phyloP scores from a whole-genome alignment of 2,329 filamentous ascomycete genomes.

The Alternaria arbusti region DNA sequence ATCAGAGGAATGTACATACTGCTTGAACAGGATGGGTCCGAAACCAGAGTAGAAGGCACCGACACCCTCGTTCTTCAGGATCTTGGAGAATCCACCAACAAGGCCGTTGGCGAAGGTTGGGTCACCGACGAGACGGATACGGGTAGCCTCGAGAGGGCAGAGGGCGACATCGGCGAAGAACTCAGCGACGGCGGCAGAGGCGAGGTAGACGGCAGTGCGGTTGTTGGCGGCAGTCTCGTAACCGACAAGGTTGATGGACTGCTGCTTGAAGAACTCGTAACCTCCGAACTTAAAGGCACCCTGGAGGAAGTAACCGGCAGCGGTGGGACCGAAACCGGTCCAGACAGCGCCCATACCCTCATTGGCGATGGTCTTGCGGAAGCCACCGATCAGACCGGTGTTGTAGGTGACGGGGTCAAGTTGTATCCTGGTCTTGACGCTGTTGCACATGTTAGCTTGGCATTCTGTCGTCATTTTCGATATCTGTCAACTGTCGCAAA shows the following conservation, averaged over 20 bases:
- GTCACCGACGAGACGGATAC: constrained; percentile 90
- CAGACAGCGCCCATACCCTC: constrained; percentile 87
- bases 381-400: constrained; percentile 82
- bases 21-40: constrained; percentile 62
- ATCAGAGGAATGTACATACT: constrained; percentile 33
- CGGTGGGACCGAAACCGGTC: constrained; percentile 85
- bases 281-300: constrained; percentile 93
- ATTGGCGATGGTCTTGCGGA: constrained; percentile 77
- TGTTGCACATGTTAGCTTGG: constrained; percentile 50
- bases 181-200: constrained; percentile 65
- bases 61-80: constrained; percentile 80
- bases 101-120: constrained; percentile 84
- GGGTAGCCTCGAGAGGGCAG: constrained; percentile 90
- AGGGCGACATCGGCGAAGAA: constrained; percentile 80
- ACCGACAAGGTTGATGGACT: constrained; percentile 80
- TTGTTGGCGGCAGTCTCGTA: constrained; percentile 72
- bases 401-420: constrained; percentile 90
- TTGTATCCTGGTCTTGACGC: constrained; percentile 95
- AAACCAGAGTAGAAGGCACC: constrained; percentile 91
- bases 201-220: constrained; percentile 82
- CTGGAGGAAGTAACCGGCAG: constrained; percentile 92
- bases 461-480: constrained; percentile 23
- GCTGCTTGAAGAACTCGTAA: constrained; percentile 96
- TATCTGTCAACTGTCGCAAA: constrained; percentile 15
- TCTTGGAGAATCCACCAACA: constrained; percentile 80